phyloP scores from a whole-genome alignment of 2,329 filamentous ascomycete genomes.

The Cladophialophora yegresii region DNA sequence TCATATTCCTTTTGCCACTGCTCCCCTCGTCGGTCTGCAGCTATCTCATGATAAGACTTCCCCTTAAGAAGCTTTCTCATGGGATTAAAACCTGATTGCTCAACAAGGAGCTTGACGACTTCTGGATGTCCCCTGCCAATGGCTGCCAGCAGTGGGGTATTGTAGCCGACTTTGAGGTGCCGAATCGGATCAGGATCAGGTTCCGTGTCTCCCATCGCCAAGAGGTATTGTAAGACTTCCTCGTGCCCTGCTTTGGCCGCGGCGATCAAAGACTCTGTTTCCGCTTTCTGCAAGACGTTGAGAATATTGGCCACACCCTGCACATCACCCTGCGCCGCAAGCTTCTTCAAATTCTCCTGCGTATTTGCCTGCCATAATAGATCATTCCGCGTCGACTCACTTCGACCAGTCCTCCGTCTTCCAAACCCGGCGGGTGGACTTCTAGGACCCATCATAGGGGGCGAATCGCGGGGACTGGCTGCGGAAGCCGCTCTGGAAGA shows the following conservation, averaged over 20 bases:
- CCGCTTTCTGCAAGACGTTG: constrained; percentile 58
- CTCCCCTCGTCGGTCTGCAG: constrained; percentile 76
- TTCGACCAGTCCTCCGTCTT: constrained; percentile 51
- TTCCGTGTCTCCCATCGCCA: constrained; percentile 67
- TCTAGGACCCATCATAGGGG: constrained; percentile 44
- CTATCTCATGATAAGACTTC: constrained; percentile 83
- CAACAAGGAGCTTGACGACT: constrained; percentile 77
- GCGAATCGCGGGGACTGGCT: constrained; percentile 50
- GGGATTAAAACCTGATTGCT: constrained; percentile 78
- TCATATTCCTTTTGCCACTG: constrained; percentile 88
- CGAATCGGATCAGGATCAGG: constrained; percentile 70
- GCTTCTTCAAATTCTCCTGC: constrained; percentile 51
- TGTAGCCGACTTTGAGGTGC: constrained; percentile 62
- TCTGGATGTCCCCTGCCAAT: constrained; percentile 86
- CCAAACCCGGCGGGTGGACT: constrained; percentile 43
- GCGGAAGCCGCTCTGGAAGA: constrained; percentile 49
- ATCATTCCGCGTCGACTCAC: constrained; percentile 54
- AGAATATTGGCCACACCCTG: constrained; percentile 53
- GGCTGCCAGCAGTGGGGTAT: constrained; percentile 90
- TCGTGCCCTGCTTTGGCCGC: constrained; percentile 91
- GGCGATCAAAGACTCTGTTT: constrained; percentile 84
- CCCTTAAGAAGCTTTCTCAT: constrained; percentile 71
- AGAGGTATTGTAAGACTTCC: constrained; percentile 75
- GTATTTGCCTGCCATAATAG: constrained; percentile 55
- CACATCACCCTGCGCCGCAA: constrained; percentile 54